A percentile compares a stretch with the other conserved stretches of the same genome.
These are phyloP conservation scores for Helianthus tuberosus DNA, from an alignment of 129 eudicot species.

Conservation along the genomic window DNA sequence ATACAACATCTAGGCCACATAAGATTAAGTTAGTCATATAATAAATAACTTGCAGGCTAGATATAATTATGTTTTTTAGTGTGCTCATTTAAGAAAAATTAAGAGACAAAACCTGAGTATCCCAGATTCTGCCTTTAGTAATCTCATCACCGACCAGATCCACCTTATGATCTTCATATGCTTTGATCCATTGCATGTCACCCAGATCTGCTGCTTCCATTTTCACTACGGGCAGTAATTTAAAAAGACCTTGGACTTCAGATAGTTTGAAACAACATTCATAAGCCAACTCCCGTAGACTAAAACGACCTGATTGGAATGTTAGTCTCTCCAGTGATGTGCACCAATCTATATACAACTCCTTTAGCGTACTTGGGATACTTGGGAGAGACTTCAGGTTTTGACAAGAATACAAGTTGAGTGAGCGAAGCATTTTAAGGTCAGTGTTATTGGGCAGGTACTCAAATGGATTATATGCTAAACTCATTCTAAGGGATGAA, in stretches of 20 bases:
- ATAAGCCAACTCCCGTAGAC: constrained; percentile 4
- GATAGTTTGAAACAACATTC: background rate
- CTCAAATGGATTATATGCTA: background rate
- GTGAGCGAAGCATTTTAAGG: background rate
- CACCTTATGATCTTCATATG: constrained; percentile 1
- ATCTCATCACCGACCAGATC: constrained; percentile 15
- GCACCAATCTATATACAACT: background rate
- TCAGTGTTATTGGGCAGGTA: background rate
- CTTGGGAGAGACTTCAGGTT: constrained; percentile 12
- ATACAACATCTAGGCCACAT: too few relatives aligned
- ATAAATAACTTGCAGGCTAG: background rate
- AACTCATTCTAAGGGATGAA: background rate
- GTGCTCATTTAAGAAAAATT: background rate
- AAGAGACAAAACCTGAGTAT: constrained; percentile 1
- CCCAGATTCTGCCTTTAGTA: background rate
- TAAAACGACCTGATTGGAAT: constrained; percentile 20
- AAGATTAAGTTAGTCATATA: background rate
- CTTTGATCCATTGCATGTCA: constrained; percentile 15
- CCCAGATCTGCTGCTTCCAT: constrained; percentile 14
- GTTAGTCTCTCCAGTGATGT: constrained; percentile 7
- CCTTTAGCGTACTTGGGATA: constrained; percentile 17
- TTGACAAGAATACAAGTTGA: constrained; percentile 1
- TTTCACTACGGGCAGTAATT: background rate
- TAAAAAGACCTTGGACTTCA: constrained; percentile 23
- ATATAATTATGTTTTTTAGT: background rate